A percentile compares a stretch with the other conserved stretches of the same genome.
phyloP scores from a whole-genome alignment of 2,329 filamentous ascomycete genomes.

The Trichoderma sp. region DNA sequence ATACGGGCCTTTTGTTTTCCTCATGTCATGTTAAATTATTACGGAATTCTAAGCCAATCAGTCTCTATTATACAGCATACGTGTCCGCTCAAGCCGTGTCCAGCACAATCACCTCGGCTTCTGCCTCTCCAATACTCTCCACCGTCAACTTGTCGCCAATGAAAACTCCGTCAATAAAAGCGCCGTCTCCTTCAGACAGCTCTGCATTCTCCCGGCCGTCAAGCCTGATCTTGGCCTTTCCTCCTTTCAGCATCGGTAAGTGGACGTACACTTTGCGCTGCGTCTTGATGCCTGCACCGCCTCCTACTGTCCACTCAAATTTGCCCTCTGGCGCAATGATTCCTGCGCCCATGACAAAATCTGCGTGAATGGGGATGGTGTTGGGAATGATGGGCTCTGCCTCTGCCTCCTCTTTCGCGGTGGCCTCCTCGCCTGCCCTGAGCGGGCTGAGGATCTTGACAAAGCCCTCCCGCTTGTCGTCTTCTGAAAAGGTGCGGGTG shows the following conservation, averaged over 20 bases:
- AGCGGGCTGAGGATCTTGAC: slow-evolving; percentile 77
- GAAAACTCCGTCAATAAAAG: slow-evolving; percentile 69
- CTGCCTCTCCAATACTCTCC: slow-evolving; percentile 69
- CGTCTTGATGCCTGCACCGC: slow-evolving; percentile 51
- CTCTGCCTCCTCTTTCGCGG: slow-evolving; percentile 63
- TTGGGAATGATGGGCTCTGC: slow-evolving; percentile 63
- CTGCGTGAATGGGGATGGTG: slow-evolving; percentile 83
- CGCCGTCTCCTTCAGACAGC: slow-evolving; percentile 78
- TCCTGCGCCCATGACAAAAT: slow-evolving; percentile 80
- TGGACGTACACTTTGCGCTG: slow-evolving; percentile 80
- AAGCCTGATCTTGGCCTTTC: slow-evolving; percentile 71
- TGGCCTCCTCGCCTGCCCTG: slow-evolving; percentile 66
- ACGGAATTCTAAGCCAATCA: neutral
- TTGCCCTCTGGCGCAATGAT: slow-evolving; percentile 67
- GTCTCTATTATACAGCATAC: neutral
- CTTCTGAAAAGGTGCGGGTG: slow-evolving; percentile 73
- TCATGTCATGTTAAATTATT: slow-evolving; percentile 8
- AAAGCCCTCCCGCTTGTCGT: slow-evolving; percentile 70
- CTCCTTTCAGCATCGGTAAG: slow-evolving; percentile 76
- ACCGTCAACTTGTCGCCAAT: slow-evolving; percentile 66
- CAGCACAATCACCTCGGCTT: slow-evolving; percentile 71
- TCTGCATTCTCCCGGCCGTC: slow-evolving; percentile 66
- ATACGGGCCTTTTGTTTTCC: slow-evolving; percentile 18
- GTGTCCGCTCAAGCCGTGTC: slow-evolving; percentile 51
- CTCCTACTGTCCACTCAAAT: slow-evolving; percentile 76